phyloP scores from a whole-genome alignment of 352 stramenopile genomes.

The Pilasporangium apinafurcum region DNA sequence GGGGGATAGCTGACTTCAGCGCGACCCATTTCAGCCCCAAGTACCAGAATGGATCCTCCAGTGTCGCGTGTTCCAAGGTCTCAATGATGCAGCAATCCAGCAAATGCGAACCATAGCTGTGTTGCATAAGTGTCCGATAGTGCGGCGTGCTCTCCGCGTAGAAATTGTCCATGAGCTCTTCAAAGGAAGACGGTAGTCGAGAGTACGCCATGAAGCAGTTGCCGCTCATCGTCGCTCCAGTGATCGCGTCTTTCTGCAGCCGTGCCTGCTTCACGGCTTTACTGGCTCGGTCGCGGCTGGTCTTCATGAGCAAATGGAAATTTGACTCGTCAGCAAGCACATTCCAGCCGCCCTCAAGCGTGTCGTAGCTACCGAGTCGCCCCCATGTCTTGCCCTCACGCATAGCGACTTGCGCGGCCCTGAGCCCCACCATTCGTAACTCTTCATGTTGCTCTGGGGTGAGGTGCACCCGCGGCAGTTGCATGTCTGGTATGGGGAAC shows the following conservation, averaged over 20 bases:
- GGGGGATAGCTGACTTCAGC: constrained; percentile 52
- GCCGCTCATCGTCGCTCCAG: constrained; percentile 3
- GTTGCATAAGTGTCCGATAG: constrained; percentile 27
- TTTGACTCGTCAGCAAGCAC: too few relatives aligned
- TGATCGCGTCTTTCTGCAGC: neutral
- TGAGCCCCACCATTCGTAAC: constrained; percentile 48
- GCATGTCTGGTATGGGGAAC: constrained; percentile 48
- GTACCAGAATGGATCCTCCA: constrained; percentile 73
- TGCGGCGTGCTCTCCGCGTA: constrained; percentile 55
- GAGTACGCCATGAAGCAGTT: constrained; percentile 65
- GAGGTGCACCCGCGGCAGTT: constrained; percentile 43
- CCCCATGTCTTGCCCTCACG: constrained; percentile 61
- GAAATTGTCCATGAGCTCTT: constrained; percentile 57
- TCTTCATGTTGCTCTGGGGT: constrained; percentile 54
- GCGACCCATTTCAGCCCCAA: constrained; percentile 70
- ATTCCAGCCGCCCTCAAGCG: constrained; percentile 51
- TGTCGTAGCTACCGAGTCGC: constrained; percentile 54
- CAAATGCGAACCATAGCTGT: constrained; percentile 41
- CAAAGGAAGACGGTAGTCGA: constrained; percentile 43
- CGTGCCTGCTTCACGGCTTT: neutral
- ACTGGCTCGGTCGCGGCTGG: constrained; percentile 8
- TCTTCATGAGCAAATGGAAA: too few relatives aligned
- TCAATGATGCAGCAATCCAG: constrained; percentile 61
- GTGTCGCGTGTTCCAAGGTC: constrained; percentile 53
- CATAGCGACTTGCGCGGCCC: constrained; percentile 37